phyloP scores from a whole-genome alignment of 2,329 filamentous ascomycete species.

The Neurospora crassa region DNA sequence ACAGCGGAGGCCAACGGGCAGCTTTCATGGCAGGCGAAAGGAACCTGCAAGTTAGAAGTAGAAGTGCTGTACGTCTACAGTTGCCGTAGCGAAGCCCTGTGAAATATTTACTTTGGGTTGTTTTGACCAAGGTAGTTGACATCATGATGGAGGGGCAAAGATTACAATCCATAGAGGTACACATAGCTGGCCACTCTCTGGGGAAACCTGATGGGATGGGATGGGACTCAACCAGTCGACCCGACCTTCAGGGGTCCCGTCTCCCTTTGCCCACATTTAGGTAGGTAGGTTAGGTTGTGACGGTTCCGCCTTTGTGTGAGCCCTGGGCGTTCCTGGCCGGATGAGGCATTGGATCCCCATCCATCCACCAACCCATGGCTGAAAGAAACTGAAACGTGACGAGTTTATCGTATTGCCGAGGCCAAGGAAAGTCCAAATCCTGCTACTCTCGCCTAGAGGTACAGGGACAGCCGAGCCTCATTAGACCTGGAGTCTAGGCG shows the following conservation, averaged over 20 bases:
- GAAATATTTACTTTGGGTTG: too few relatives aligned
- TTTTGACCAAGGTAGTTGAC: not conserved
- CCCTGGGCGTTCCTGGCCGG: not conserved
- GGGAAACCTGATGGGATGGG: not conserved
- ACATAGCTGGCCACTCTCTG: not conserved
- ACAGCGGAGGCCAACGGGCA: too few relatives aligned
- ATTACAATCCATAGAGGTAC: not conserved
- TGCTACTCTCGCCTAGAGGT: not conserved
- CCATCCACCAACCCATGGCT: not conserved
- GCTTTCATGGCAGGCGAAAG: not conserved
- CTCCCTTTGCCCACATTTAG: not conserved
- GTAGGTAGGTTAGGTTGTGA: too few relatives aligned
- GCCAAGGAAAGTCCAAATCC: not conserved
- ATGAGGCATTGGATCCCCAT: not conserved
- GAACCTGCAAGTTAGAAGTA: too few relatives aligned
- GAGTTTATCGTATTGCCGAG: not conserved
- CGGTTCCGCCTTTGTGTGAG: not conserved
- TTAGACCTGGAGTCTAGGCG: not conserved
- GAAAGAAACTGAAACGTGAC: not conserved
- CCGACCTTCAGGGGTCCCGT: not conserved
- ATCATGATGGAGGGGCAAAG: not conserved
- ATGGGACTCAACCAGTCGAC: not conserved
- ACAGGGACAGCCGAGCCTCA: not conserved
- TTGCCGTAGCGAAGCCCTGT: too few relatives aligned
- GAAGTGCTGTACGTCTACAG: too few relatives aligned